Evolutionary conservation across 2,329 filamentous ascomycete species (phyloP), one percentile per base, ranked within the genome.

Genomic region (Botryotinia narcissicola): DNA sequence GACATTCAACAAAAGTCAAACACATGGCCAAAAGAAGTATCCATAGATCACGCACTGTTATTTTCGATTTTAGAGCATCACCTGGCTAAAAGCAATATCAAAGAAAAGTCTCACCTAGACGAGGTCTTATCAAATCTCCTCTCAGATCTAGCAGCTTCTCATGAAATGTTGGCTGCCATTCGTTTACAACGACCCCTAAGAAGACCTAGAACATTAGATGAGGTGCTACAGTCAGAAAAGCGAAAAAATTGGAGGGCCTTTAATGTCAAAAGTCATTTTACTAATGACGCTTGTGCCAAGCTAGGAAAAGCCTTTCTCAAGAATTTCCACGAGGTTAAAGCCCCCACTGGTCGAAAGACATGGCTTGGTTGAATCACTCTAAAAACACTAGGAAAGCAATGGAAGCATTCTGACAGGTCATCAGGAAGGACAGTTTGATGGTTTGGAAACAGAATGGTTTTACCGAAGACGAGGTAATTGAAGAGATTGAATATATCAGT

Each of bases 121-220:
- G 71, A 75, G 60, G 42, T 61, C 20, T 62, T 69, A 22, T 73
- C 59, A 18, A 57, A 35, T 22, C 51, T 62, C 14, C 35, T 74
- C 2, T 75, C 73, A 16, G 71, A 75, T 32, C 22, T 73, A 18
- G 71, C 71, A 3, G 67, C 71, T n/a, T 73, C 48, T 44, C 71
- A 70, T 62, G 73, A 75, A 37, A 68, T 75, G n/a, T 20, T 71
- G 40, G 71, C 71, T 22, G 37, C 60, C 7, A 37, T 73, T 20
- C 62, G 67, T 29, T 32, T 73, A 9, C 71, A 73, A 22, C 59
- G 73, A 25, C 73, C 74, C 32, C 62, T 46, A 18, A 66, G 40
- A 16, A 57, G n/a, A 14, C 18, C 66, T 6, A 46, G 71, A 32
- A n/a, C 44, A 2, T 2, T 73, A 1, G 54, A 66, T 9, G 71